phyloP scores from a whole-genome alignment of 164 flowering plant genomes.

The Hamamelis virginiana region DNA sequence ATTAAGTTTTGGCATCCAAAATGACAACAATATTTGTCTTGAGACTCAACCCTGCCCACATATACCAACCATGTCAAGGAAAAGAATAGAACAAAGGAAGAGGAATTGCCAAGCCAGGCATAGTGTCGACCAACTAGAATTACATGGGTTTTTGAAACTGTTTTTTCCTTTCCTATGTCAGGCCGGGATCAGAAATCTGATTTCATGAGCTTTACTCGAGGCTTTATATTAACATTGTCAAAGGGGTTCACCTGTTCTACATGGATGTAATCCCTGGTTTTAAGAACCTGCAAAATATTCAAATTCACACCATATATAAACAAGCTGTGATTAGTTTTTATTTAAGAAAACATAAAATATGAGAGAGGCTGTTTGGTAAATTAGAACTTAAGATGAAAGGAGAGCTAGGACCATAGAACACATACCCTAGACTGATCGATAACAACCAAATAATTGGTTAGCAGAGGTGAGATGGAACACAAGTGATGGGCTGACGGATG shows the following conservation, averaged over 20 bases:
- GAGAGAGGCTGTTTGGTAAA: background rate
- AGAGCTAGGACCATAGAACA: no score
- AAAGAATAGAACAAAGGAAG: slow-evolving; percentile 8
- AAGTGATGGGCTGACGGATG: no score
- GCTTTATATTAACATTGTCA: slow-evolving; percentile 52
- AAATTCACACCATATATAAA: background rate
- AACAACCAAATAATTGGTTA: no score
- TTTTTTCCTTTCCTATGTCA: slow-evolving; percentile 8
- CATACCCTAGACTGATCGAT: no score
- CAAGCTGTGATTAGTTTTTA: background rate
- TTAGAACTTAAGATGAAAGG: no score
- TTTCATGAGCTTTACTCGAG: slow-evolving; percentile 74
- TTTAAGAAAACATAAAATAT: background rate
- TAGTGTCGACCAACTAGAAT: slow-evolving; percentile 23
- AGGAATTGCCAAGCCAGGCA: background rate
- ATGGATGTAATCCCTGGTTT: slow-evolving; percentile 84
- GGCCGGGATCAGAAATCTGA: slow-evolving; percentile 67
- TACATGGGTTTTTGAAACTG: slow-evolving; percentile 20
- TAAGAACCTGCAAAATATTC: slow-evolving; percentile 74
- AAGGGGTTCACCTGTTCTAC: slow-evolving; percentile 75
- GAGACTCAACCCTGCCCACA: no score
- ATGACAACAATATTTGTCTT: no score
- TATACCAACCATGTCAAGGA: no score
- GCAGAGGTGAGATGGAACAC: no score
- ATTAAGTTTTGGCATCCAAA: no score